Percentiles rank a stretch among this genome's conserved stretches.
Conservation (phyloP, 192 early-diverging fungal species). For the Paraglomus brasilianum region DNA sequence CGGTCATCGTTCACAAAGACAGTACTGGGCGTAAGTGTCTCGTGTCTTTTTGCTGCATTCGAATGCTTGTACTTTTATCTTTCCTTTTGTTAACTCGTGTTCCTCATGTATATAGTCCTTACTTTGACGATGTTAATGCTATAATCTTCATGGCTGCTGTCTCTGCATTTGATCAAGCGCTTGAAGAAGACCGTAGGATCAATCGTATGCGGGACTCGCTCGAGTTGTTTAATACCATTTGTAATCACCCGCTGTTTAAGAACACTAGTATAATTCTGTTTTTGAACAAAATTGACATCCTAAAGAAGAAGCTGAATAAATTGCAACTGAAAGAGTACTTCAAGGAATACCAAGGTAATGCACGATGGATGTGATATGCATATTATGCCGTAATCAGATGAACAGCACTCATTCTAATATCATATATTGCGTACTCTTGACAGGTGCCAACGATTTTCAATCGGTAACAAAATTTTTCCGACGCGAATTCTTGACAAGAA, state of each 20-base stretch:
- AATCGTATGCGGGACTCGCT: constrained; percentile 55
- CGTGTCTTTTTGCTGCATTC: no score
- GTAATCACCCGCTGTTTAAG: constrained; percentile 49
- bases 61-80: background rate
- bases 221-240: constrained; percentile 43
- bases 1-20: constrained; percentile 62
- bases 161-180: constrained; percentile 62
- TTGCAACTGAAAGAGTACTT: constrained; percentile 52
- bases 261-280: constrained; percentile 60
- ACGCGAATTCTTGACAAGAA: constrained; percentile 42
- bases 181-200: constrained; percentile 59
- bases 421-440: no score
- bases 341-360: constrained; percentile 53
- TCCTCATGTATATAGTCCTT: constrained; percentile 42
- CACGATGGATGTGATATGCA: no score
- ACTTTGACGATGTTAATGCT: constrained; percentile 69
- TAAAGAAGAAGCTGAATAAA: constrained; percentile 51
- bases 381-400: no score
- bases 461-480: constrained; percentile 49
- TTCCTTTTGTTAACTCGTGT: background rate
- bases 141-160: constrained; percentile 70
- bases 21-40: constrained; percentile 61
- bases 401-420: no score
- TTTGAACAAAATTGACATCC: constrained; percentile 67
- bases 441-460: constrained; percentile 44